Percentiles rank a stretch among this genome's conserved stretches.
These are phyloP conservation scores for Wickerhamomyces mucosus DNA, from an alignment of 805 yeast species.

Conservation along the genomic window DNA sequence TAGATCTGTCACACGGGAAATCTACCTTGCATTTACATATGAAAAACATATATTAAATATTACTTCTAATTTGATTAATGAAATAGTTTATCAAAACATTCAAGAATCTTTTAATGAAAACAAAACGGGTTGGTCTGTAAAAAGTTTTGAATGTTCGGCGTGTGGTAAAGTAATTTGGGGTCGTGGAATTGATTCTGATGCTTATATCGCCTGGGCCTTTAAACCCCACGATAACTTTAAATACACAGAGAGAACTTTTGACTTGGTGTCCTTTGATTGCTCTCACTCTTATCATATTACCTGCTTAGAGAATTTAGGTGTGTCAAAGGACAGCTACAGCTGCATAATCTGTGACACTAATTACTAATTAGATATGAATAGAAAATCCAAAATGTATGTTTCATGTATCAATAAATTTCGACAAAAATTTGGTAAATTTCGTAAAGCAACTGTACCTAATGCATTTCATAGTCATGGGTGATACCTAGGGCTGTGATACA, in stretches of 20 bases:
- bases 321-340: conserved; percentile 15
- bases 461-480: too few species aligned
- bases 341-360: conserved; percentile 39
- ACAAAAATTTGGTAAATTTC: too few species aligned
- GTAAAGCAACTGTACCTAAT: too few species aligned
- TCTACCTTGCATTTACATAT: conserved; percentile 53
- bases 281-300: conserved; percentile 54
- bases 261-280: conserved; percentile 51
- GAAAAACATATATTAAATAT: conserved; percentile 48
- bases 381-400: too few species aligned
- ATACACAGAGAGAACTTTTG: too few species aligned
- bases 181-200: conserved; percentile 36
- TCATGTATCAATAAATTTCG: too few species aligned
- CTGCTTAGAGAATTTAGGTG: conserved; percentile 44
- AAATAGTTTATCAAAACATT: conserved; percentile 42
- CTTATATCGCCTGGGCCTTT: conserved; percentile 48
- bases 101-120: conserved; percentile 31
- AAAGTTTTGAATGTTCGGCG: conserved; percentile 52
- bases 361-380: conserved; percentile 1
- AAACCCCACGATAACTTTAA: conserved; percentile 2
- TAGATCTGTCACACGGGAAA: conserved; percentile 48
- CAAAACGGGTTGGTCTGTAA: conserved; percentile 56
- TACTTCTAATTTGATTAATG: conserved; percentile 45
- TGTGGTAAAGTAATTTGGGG: conserved; percentile 79
- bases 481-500: too few species aligned